Conservation (phyloP, 352 stramenopile species). For the Globisporangium paddicum region DNA sequence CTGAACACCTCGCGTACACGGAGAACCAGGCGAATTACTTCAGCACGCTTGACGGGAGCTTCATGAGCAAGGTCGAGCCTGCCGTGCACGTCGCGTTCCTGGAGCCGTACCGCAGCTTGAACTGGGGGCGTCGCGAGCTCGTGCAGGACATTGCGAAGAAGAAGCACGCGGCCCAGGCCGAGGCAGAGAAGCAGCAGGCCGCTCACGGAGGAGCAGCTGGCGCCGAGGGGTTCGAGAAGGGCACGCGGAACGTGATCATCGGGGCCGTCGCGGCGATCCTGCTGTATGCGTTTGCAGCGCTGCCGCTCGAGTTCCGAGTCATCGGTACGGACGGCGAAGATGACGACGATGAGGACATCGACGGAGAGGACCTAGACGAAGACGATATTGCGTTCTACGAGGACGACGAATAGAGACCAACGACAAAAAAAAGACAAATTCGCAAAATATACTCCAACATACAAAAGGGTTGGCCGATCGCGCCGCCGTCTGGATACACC, state of each 20-base stretch:
- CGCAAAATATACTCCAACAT: conserved; percentile 13
- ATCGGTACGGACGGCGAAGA: conserved; percentile 30
- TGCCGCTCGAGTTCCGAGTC: conserved; percentile 59
- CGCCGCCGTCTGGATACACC: not conserved
- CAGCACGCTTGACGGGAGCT: conserved; percentile 32
- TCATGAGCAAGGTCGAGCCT: conserved; percentile 67
- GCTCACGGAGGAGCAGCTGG: conserved; percentile 14
- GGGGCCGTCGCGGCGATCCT: conserved; percentile 63
- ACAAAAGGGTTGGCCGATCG: conserved; percentile 8
- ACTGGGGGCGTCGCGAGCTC: conserved; percentile 77
- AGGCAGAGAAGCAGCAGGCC: conserved; percentile 16
- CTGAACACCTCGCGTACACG: conserved; percentile 44
- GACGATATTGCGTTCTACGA: conserved; percentile 26
- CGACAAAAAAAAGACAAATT: conserved; percentile 6
- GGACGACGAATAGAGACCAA: conserved; percentile 26
- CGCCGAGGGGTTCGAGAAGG: conserved; percentile 57
- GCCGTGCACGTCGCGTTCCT: conserved; percentile 64
- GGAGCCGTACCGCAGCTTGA: conserved; percentile 74
- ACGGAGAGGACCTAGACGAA: conserved; percentile 25
- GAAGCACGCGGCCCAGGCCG: conserved; percentile 29
- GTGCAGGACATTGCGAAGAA: conserved; percentile 47
- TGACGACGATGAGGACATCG: conserved; percentile 23
- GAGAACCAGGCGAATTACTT: conserved; percentile 81
- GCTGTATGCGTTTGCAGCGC: conserved; percentile 61
- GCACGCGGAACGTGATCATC: conserved; percentile 76